phyloP scores from a whole-genome alignment of 208 protist species.

The Borovskyia barvae region DNA sequence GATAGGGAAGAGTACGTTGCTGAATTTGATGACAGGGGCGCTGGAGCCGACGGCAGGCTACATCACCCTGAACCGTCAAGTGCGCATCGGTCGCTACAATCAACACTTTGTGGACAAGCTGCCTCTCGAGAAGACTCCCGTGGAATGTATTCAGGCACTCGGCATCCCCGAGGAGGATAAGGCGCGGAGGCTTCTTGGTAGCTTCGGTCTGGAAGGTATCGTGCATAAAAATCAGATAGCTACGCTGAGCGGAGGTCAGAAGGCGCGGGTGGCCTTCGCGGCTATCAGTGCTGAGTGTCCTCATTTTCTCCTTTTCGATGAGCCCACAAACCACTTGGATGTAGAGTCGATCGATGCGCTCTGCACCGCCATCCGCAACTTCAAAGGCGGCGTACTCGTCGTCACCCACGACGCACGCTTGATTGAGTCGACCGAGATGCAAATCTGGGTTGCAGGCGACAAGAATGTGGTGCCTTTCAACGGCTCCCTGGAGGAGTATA shows the following conservation, averaged over 20 bases:
- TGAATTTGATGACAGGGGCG: conserved; percentile 89
- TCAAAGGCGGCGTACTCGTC: conserved; percentile 89
- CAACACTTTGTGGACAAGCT: conserved; percentile 94
- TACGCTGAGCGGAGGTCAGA: conserved; percentile 94
- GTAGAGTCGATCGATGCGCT: conserved; percentile 91
- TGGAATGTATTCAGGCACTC: conserved; percentile 83
- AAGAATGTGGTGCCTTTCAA: conserved; percentile 80
- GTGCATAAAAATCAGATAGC: conserved; percentile 89
- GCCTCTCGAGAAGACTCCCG: conserved; percentile 84
- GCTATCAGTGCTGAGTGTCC: conserved; percentile 88
- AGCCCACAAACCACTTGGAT: conserved; percentile 95
- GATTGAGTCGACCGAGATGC: conserved; percentile 87
- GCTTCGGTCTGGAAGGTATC: conserved; percentile 86
- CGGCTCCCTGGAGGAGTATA: conserved; percentile 84
- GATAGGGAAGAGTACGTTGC: conserved; percentile 92
- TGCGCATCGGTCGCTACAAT: conserved; percentile 88
- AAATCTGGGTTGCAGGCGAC: conserved; percentile 87
- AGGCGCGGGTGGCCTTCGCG: conserved; percentile 92
- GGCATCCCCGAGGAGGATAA: conserved; percentile 76
- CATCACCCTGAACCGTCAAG: conserved; percentile 76
- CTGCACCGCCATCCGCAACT: conserved; percentile 74
- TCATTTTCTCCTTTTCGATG: conserved; percentile 95
- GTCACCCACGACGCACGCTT: conserved; percentile 90
- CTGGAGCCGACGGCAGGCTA: conserved; percentile 70
- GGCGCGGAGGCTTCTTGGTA: conserved; percentile 78